Conservation (phyloP, 2,329 filamentous ascomycete species). For the Balansia obtecta region DNA sequence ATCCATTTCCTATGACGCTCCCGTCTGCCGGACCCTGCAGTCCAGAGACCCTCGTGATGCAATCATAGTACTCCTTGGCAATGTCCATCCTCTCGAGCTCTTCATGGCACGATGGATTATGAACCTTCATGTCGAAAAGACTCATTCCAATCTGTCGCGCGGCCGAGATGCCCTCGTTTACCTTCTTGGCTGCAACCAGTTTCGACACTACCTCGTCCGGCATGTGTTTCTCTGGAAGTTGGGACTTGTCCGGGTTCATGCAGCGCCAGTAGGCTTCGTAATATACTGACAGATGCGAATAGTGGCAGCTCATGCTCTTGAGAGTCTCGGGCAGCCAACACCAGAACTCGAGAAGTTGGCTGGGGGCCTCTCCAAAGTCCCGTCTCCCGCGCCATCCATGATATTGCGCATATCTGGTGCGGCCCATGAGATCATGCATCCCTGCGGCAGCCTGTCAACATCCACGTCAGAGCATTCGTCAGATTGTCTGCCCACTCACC, state of each 20-base stretch:
- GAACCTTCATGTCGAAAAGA: slow-evolving; percentile 3
- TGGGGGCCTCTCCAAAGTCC: slow-evolving; percentile 27
- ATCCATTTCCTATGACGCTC: no score
- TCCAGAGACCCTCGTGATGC: not conserved
- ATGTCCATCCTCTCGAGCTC: not conserved
- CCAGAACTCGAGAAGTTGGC: slow-evolving; percentile 29
- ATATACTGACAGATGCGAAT: slow-evolving; percentile 1
- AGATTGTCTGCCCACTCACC: not conserved
- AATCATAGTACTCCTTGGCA: not conserved
- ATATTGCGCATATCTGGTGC: slow-evolving; percentile 21
- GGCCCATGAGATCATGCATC: slow-evolving; percentile 23
- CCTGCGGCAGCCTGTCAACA: not conserved
- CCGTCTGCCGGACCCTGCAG: not conserved
- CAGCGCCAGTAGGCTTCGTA: not conserved
- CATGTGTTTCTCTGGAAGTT: slow-evolving; percentile 24
- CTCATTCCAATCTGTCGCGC: slow-evolving; percentile 13
- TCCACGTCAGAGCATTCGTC: not conserved
- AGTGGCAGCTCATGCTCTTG: slow-evolving; percentile 35
- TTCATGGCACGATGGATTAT: slow-evolving; percentile 2
- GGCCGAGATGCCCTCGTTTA: slow-evolving; percentile 36
- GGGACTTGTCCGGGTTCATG: not conserved
- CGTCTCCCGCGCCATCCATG: slow-evolving; percentile 20
- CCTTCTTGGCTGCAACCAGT: slow-evolving; percentile 35
- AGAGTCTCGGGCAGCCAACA: slow-evolving; percentile 24
- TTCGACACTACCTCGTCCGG: slow-evolving; percentile 34